Base-by-base conservation (phyloP, 2,329 filamentous ascomycete species). In the Myotisia sp. region DNA sequence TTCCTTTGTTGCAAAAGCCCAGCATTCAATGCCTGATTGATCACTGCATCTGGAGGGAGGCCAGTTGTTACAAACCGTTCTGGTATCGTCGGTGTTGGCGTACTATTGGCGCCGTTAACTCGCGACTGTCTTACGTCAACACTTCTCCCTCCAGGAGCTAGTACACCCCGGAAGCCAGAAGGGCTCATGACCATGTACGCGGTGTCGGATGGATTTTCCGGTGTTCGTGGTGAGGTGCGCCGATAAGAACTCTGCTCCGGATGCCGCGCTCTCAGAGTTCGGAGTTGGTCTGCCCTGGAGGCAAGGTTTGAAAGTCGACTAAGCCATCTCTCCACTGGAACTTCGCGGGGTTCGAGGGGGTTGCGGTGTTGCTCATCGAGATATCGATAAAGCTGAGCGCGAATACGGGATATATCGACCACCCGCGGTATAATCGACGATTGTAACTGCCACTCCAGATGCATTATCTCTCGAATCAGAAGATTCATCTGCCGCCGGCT, bases 181-280 rank as follows among this genome's bases (percentile, higher is more conserved):
- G 62, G 60, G 4, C 58, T 59, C 1, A 60, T 62, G 7, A 67
- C 49, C 5, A 67, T 46, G 39, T 64, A 66, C 23, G 60, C 44
- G 13, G 38, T 28, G 23, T 34, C 6, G 16, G 40, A 37, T 26
- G 38, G 20, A 17, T 17, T 41, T n/a, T 31, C 17, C 16, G 9
- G 20, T 29, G 27, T 13, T 17, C 9, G 8, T 30, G 19, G 28
- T 7, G 7, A 9, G 5, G 29, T n/a, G n/a, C n/a, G n/a, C n/a
- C n/a, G 10, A 21, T 6, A 2, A 8, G 5, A 3, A 13, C 14
- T 12, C 29, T 10, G 10, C 6, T 21, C 22, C n/a, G n/a, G n/a
- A 24, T 36, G 20, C 33, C 40, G 33, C 9, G 44, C 33, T 30
- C 49, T 45, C 13, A 39, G 37, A 13, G 50, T 31, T 14, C 52